Base-by-base conservation (phyloP, 2,329 filamentous ascomycete genomes). In the Botrytis deweyae region DNA sequence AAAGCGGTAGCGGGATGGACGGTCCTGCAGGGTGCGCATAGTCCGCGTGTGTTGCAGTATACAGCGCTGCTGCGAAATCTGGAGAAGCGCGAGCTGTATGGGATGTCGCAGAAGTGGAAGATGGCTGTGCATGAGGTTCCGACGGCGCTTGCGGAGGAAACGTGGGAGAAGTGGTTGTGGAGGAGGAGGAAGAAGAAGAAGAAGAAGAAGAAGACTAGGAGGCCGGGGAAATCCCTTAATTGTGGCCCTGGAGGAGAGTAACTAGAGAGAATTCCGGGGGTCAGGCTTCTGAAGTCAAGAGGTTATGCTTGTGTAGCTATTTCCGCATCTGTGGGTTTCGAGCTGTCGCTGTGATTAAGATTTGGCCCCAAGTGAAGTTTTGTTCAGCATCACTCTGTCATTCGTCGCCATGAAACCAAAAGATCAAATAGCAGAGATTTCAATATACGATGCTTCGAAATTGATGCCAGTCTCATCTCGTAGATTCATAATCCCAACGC, bases 161-260 rank as follows among this genome's bases (percentile, higher is more conserved):
- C 8, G 12, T 55, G 25, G 25, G n/a, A 55, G 52, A 16, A 55
- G 1, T 55, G 25, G 52, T 7, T 55, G 52, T 55, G 52, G 52
- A 55, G 52, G n/a, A 55, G 52, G 14, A 10, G 8, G 52, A 52
- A 29, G 25, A n/a, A 25, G 10, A 52, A 25, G 10, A 52, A 29
- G 29, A 29, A 29, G 29, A 10, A 18, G 52, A 52, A 29, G 25
- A 14, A 25, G 10, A 52, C 4, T 14, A 52, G 12, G 22, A n/a
- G 25, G 25, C 0, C 4, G 49, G 4, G 25, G 10, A 10, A 52
- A n/a, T 3, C 4, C 46, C 9, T 49, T 4, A 4, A 0, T 7
- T 25, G 49, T n/a, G 49, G 10, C 4, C 5, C 25, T n/a, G 25
- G 1, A 52, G 10, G 22, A 52, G 49, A 4, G 25, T 52, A n/a